Base-by-base conservation (phyloP, 148 eudicot species). In the Bassia scoparia region DNA sequence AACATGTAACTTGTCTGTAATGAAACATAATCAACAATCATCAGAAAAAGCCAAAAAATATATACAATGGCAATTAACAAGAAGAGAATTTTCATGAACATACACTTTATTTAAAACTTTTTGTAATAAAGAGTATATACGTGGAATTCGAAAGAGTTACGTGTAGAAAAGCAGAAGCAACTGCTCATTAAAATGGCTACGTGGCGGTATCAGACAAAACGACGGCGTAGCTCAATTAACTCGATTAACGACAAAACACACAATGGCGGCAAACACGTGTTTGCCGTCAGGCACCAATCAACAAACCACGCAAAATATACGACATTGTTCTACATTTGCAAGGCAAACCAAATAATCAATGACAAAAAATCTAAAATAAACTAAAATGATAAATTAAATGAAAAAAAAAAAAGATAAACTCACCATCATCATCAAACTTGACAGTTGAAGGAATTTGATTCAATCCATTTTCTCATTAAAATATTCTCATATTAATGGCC, bases 381-480 rank as follows among this genome's bases (percentile, higher is more conserved):
- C 9, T 2, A 35, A 41, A 64, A 33, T 37, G 41, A 0, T 7
- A 11, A 33, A 26, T 0, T 24, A 24, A 56, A 9, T 10, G 5
- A n/a, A 49, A 48, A 41, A 43, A 29, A 4, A 2, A 58, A 11
- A 72, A 14, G 35, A 72, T 26, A 27, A 52, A 68, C 73, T 61
- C 64, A 52, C 63, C 62, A 65, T 10, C 12, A 4, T 63, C 46
- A 41, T 18, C n/a, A 10, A 8, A 63, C 6, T 61, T 61, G 60
- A 41, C 11, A 21, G 18, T 59, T 10, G 67, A 35, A 31, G 27
- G 24, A 44, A 66, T 26, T 55, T 66, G 65, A 31, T 37, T 74
- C 65, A 67, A 67, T 20, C 77, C 65, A 74, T 53, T 37, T 64
- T 74, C 46, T 44, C 18, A 58, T 49, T n/a, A 52, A 52, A n/a